These are phyloP conservation scores for Fusarium napiforme DNA, from an alignment of 2,329 filamentous ascomycete species.

Conservation along the genomic window DNA sequence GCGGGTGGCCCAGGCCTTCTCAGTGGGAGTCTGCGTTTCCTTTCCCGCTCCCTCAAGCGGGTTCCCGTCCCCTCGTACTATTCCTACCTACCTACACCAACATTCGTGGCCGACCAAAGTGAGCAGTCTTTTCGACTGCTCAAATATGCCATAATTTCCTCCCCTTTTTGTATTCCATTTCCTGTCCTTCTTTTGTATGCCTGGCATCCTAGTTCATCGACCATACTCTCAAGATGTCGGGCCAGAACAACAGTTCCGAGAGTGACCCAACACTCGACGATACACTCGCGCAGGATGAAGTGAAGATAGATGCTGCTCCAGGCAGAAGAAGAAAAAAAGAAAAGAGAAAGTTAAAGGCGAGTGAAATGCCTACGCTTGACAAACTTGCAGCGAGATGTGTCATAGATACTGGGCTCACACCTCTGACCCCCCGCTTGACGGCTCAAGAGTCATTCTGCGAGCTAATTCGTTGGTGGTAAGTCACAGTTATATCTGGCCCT, in stretches of 20 bases:
- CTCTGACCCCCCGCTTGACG: conserved; percentile 21
- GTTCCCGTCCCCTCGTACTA: not conserved
- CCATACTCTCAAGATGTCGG: not conserved
- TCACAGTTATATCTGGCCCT: not conserved
- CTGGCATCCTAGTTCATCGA: not conserved
- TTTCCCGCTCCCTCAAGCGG: not conserved
- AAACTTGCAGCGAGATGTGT: not conserved
- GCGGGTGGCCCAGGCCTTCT: not conserved
- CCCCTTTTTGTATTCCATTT: not conserved
- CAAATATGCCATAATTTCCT: not conserved
- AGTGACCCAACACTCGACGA: not conserved
- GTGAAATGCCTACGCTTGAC: not conserved
- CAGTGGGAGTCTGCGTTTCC: not conserved
- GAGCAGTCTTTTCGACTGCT: not conserved
- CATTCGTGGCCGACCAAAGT: not conserved
- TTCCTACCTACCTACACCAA: not conserved
- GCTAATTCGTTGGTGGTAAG: conserved; percentile 49
- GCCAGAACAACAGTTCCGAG: not conserved
- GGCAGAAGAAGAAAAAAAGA: not conserved
- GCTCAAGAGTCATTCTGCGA: conserved; percentile 47
- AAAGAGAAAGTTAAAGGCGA: not conserved
- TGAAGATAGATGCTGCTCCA: not conserved
- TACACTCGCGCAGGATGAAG: not conserved
- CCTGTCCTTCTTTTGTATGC: not conserved
- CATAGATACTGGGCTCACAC: not conserved